A percentile compares a stretch with the other conserved stretches of the same genome.
These are phyloP conservation scores for Zygosaccharomyces pseudobailii DNA, from an alignment of 1,139 yeast genomes.

Conservation along the genomic window DNA sequence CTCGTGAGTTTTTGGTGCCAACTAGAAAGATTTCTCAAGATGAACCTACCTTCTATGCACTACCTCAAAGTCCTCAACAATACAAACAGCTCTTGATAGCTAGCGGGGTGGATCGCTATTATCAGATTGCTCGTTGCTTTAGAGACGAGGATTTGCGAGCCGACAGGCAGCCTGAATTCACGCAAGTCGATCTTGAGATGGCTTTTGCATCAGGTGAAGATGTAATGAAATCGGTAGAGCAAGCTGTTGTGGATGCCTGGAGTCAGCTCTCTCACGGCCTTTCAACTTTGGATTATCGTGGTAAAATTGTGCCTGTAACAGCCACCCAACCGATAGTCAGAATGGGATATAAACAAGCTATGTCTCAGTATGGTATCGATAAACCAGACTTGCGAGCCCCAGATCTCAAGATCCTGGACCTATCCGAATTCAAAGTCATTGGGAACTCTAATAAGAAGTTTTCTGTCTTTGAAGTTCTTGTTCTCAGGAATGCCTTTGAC, in stretches of 20 bases:
- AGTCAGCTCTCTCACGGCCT: slow-evolving; percentile 28
- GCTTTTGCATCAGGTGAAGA: slow-evolving; percentile 67
- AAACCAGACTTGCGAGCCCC: slow-evolving; percentile 83
- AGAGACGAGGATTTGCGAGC: slow-evolving; percentile 93
- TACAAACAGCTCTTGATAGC: slow-evolving; percentile 94
- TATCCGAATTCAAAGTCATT: slow-evolving; percentile 41
- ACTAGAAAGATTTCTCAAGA: slow-evolving; percentile 44
- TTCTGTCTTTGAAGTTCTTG: slow-evolving; percentile 69
- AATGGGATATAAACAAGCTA: slow-evolving; percentile 62
- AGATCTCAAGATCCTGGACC: slow-evolving; percentile 45
- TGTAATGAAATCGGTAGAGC: slow-evolving; percentile 63
- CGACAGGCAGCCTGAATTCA: slow-evolving; percentile 96
- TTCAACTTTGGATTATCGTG: slow-evolving; percentile 23
- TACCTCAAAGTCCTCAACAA: slow-evolving; percentile 97
- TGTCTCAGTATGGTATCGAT: slow-evolving; percentile 78
- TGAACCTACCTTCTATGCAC: slow-evolving; percentile 63
- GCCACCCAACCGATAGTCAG: slow-evolving; percentile 37
- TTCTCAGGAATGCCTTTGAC: slow-evolving; percentile 49
- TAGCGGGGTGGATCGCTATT: slow-evolving; percentile 80
- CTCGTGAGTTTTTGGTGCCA: slow-evolving; percentile 91
- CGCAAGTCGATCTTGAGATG: slow-evolving; percentile 94
- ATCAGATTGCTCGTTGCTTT: slow-evolving; percentile 89
- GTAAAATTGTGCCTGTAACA: slow-evolving; percentile 27
- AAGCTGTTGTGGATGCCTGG: slow-evolving; percentile 56
- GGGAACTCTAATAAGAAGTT: slow-evolving; percentile 35